These are phyloP conservation scores for Wickerhamomyces sp. DNA, from an alignment of 1,139 yeast species.

Conservation along the genomic window DNA sequence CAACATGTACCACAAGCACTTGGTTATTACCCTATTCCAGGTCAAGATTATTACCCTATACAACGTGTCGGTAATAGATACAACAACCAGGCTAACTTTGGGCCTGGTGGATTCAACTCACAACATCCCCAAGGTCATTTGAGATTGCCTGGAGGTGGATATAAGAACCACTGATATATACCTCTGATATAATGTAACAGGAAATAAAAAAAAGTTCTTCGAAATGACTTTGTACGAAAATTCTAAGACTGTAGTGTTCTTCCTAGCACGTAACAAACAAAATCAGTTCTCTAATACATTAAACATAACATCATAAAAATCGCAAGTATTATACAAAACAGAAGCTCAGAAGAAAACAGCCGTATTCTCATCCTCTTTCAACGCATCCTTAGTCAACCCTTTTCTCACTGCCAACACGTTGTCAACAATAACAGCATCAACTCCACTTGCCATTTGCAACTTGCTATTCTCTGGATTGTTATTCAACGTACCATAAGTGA, in stretches of 20 bases:
- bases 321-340: too few relatives aligned
- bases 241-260: too few relatives aligned
- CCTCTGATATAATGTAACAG: too few relatives aligned
- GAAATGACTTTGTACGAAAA: too few relatives aligned
- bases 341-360: too few relatives aligned
- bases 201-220: too few relatives aligned
- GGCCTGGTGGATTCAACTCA: not conserved
- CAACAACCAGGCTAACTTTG: not conserved
- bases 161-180: constrained; percentile 1
- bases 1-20: constrained; percentile 9
- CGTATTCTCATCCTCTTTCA: constrained; percentile 1
- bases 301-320: too few relatives aligned
- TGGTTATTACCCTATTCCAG: constrained; percentile 11
- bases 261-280: too few relatives aligned
- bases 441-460: constrained; percentile 88
- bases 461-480: constrained; percentile 83
- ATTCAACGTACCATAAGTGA: constrained; percentile 83
- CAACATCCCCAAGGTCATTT: not conserved
- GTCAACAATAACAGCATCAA: constrained; percentile 96
- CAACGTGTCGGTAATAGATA: constrained; percentile 2
- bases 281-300: too few relatives aligned
- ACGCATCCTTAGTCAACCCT: constrained; percentile 43
- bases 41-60: not conserved
- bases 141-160: not conserved
- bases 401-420: constrained; percentile 89